phyloP scores from a whole-genome alignment of 352 stramenopile genomes.

The Plasmopara muralis region DNA sequence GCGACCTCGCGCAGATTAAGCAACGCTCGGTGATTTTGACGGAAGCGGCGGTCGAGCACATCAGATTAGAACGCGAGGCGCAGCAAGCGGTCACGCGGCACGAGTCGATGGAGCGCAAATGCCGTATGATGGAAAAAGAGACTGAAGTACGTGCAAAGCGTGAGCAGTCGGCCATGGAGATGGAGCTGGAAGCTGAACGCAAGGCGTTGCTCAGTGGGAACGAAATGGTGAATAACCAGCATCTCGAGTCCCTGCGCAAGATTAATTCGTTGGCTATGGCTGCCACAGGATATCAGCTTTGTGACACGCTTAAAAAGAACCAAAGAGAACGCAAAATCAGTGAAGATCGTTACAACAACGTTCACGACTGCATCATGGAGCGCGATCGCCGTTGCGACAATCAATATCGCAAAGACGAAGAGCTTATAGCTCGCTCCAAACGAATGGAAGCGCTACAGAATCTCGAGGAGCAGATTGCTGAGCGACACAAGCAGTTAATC shows the following conservation, averaged over 20 bases:
- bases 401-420: constrained; percentile 37
- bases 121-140: constrained; percentile 74
- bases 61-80: constrained; percentile 38
- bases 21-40: constrained; percentile 54
- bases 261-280: constrained; percentile 65
- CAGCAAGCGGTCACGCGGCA: constrained; percentile 39
- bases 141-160: constrained; percentile 50
- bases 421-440: constrained; percentile 35
- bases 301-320: constrained; percentile 42
- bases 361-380: constrained; percentile 73
- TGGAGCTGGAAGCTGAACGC: constrained; percentile 60
- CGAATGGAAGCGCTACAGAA: constrained; percentile 55
- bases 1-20: constrained; percentile 48
- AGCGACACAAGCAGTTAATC: constrained; percentile 59
- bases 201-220: constrained; percentile 61
- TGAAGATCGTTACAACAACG: constrained; percentile 53
- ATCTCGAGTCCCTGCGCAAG: constrained; percentile 55
- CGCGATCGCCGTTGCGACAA: constrained; percentile 52
- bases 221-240: constrained; percentile 48
- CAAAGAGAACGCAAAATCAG: constrained; percentile 35
- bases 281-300: constrained; percentile 56
- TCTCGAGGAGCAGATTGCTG: constrained; percentile 65
- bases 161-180: constrained; percentile 64
- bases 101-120: constrained; percentile 62
- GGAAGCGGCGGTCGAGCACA: constrained; percentile 31